These are phyloP conservation scores for Nitzschia inconspicua DNA, from an alignment of 108 stramenopile genomes.

Conservation along the genomic window DNA sequence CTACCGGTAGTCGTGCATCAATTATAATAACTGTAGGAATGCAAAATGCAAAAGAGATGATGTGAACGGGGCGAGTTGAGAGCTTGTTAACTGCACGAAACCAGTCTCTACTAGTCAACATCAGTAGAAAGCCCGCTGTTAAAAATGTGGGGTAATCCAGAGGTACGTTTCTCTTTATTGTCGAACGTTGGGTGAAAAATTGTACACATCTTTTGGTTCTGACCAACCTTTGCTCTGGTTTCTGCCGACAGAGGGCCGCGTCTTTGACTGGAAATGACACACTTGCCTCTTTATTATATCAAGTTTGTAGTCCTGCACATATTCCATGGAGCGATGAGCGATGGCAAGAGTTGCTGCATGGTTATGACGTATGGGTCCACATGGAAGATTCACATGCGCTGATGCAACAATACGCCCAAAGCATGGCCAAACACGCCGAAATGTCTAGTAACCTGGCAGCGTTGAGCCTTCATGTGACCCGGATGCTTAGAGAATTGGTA, in stretches of 20 bases:
- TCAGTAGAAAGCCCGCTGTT: no score
- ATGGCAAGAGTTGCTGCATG: constrained; percentile 72
- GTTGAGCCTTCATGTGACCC: constrained; percentile 54
- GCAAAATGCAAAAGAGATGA: no score
- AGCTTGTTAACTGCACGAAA: no score
- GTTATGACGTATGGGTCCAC: constrained; percentile 78
- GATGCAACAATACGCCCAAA: constrained; percentile 41
- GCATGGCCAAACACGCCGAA: constrained; percentile 51
- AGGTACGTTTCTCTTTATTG: constrained; percentile 24
- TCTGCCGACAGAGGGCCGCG: constrained; percentile 21
- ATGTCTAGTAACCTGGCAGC: constrained; percentile 73
- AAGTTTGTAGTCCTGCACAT: constrained; percentile 66
- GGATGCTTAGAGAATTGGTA: constrained; percentile 65
- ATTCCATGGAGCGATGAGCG: constrained; percentile 67
- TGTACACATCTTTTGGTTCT: no score
- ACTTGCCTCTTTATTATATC: constrained; percentile 46
- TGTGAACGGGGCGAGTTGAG: no score
- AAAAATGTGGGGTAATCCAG: constrained; percentile 63
- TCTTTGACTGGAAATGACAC: constrained; percentile 31
- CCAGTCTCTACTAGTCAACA: no score
- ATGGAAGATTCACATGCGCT: constrained; percentile 44
- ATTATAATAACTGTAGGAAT: no score
- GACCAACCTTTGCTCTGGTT: not conserved
- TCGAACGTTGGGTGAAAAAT: not conserved
- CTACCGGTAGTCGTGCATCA: no score